phyloP scores from a whole-genome alignment of 331 rosid species.

The Acacia pycnantha region DNA sequence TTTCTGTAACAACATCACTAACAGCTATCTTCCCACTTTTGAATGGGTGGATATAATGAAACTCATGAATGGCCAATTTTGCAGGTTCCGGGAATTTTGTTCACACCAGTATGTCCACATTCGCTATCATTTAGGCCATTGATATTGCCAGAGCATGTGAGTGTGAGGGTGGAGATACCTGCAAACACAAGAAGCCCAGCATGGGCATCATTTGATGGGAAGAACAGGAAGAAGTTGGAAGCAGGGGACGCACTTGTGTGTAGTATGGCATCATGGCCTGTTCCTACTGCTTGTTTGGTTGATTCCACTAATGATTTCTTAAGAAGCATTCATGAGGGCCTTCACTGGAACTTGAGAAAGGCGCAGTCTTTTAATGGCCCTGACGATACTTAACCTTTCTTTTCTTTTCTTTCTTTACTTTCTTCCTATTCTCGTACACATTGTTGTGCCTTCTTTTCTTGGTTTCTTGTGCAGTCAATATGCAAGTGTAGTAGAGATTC shows the following conservation, averaged over 20 bases:
- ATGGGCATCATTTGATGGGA: conserved; percentile 96
- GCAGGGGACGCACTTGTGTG: neutral
- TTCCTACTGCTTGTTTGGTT: too few species aligned
- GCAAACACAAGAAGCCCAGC: conserved; percentile 86
- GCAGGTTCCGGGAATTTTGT: conserved; percentile 95
- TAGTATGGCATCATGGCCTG: too few species aligned
- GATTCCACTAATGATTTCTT: too few species aligned
- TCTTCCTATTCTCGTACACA: neutral
- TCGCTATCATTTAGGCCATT: conserved; percentile 87
- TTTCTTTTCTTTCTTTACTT: neutral
- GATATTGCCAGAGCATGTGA: conserved; percentile 86
- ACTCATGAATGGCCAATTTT: conserved; percentile 17
- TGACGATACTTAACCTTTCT: conserved; percentile 39
- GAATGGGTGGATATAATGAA: conserved; percentile 4
- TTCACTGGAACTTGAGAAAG: conserved; percentile 95
- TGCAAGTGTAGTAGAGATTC: neutral
- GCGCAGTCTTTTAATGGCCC: conserved; percentile 82
- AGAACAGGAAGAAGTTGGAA: conserved; percentile 74
- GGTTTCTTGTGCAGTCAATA: neutral
- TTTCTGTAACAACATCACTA: neutral
- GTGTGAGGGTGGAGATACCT: conserved; percentile 82
- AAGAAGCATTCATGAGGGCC: conserved; percentile 58
- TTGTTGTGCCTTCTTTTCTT: neutral
- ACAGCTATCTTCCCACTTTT: neutral
- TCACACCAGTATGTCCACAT: conserved; percentile 93